A percentile compares a stretch with the other conserved stretches of the same genome.
These are phyloP conservation scores for Geotrichum bryndzae DNA, from an alignment of 1,139 yeast genomes.

Conservation along the genomic window DNA sequence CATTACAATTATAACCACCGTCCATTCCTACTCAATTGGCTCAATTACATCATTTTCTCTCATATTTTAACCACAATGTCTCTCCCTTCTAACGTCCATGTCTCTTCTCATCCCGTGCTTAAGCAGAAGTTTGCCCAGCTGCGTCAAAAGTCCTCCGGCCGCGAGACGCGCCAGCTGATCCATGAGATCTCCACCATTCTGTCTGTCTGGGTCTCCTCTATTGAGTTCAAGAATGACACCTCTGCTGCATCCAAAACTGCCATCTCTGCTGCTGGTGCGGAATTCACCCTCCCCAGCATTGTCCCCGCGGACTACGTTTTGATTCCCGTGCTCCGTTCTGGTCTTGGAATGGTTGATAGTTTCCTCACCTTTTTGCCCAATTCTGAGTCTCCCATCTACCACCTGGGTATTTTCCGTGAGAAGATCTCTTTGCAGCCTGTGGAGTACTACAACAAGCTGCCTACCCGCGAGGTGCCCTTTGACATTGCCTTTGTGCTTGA, in stretches of 20 bases:
- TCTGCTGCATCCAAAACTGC: conserved; percentile 9
- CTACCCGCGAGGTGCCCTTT: conserved; percentile 23
- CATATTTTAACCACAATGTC: conserved; percentile 1
- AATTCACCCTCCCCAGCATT: conserved; percentile 18
- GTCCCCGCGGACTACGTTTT: conserved; percentile 28
- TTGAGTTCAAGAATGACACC: conserved; percentile 17
- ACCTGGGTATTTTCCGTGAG: conserved; percentile 35
- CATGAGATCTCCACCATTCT: conserved; percentile 29
- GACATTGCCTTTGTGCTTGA: conserved; percentile 34
- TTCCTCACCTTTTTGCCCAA: conserved; percentile 31
- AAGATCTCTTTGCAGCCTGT: conserved; percentile 32
- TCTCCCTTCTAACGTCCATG: conserved; percentile 24
- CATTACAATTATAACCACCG: too few relatives aligned
- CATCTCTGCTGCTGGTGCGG: conserved; percentile 25
- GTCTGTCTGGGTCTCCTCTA: conserved; percentile 31
- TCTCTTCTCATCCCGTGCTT: conserved; percentile 31
- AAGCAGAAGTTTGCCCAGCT: conserved; percentile 30
- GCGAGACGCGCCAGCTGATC: conserved; percentile 26
- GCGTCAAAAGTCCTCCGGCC: conserved; percentile 24
- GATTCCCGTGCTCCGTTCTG: conserved; percentile 35
- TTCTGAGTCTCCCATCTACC: conserved; percentile 32
- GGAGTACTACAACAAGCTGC: conserved; percentile 37
- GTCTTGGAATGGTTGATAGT: conserved; percentile 34
- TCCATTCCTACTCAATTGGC: too few relatives aligned
- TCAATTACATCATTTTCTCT: too few relatives aligned